phyloP scores from a whole-genome alignment of 2,329 filamentous ascomycete genomes.

The Cytospora mali region DNA sequence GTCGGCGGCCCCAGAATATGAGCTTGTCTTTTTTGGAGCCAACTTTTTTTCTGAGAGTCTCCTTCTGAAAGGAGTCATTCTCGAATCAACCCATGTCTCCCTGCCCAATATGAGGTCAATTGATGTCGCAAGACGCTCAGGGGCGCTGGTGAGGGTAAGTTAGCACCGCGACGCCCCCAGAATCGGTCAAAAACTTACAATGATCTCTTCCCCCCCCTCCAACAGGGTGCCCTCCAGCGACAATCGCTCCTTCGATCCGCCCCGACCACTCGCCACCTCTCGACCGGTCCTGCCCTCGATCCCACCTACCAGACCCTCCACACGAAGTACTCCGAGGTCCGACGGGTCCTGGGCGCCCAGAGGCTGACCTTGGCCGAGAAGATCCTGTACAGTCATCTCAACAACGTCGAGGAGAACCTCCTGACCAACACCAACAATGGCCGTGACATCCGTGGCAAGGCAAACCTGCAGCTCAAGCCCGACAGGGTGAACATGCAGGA shows the following conservation, averaged over 20 bases:
- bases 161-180: background rate
- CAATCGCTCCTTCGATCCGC: conserved; percentile 38
- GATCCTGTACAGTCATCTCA: conserved; percentile 94
- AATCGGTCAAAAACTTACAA: conserved; percentile 9
- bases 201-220: no score
- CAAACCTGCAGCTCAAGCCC: conserved; percentile 95
- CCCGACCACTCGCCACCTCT: conserved; percentile 37
- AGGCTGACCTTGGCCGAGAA: conserved; percentile 91
- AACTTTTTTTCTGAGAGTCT: conserved; percentile 15
- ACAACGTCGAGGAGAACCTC: conserved; percentile 86
- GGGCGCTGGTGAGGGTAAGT: conserved; percentile 50
- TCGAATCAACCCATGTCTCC: conserved; percentile 13
- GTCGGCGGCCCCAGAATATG: conserved; percentile 21
- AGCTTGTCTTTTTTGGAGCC: conserved; percentile 19
- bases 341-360: conserved; percentile 67
- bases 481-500: conserved; percentile 99
- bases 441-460: conserved; percentile 78
- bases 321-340: conserved; percentile 74
- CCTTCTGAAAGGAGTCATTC: conserved; percentile 16
- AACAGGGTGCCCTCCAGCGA: conserved; percentile 42
- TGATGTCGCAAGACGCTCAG: conserved; percentile 52
- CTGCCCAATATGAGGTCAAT: conserved; percentile 50
- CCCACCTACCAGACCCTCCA: conserved; percentile 84
- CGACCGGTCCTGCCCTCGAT: conserved; percentile 48
- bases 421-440: conserved; percentile 83